phyloP scores from a whole-genome alignment of 768 basidiomycete species.

The Termitomyces sp. region DNA sequence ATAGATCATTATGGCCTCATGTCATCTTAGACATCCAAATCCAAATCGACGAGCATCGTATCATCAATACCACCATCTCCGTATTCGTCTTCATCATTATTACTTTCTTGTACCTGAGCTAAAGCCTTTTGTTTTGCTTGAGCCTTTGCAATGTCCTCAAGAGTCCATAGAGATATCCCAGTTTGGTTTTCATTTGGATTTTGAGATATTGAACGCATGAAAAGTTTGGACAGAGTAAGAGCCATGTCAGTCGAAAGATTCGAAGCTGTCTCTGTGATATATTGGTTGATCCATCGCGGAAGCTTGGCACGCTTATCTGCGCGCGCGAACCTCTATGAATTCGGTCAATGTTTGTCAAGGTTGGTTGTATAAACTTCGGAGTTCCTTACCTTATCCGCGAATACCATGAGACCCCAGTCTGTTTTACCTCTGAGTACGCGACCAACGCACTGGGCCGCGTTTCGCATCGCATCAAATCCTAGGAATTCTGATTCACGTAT shows the following conservation, averaged over 20 bases:
- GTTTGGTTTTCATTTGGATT: constrained; percentile 96
- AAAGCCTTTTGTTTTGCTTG: constrained; percentile 77
- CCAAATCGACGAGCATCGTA: constrained; percentile 52
- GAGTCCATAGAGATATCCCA: constrained; percentile 89
- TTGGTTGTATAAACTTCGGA: background rate
- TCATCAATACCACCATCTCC: constrained; percentile 66
- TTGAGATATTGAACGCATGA: constrained; percentile 98
- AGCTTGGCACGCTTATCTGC: constrained; percentile 93
- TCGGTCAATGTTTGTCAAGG: background rate
- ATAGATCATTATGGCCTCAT: background rate
- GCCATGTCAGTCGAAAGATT: constrained; percentile 99
- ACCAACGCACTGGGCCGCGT: constrained; percentile 98
- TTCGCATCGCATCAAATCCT: constrained; percentile 99
- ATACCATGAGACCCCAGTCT: constrained; percentile 99
- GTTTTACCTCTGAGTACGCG: constrained; percentile 97
- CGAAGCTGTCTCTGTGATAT: constrained; percentile 96
- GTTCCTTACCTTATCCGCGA: constrained; percentile 87
- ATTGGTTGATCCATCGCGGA: constrained; percentile 98
- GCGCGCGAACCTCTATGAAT: constrained; percentile 74
- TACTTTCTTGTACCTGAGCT: constrained; percentile 32
- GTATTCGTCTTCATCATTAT: constrained; percentile 55
- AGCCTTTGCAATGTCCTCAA: constrained; percentile 85
- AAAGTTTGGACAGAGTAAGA: constrained; percentile 86
- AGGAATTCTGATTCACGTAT: constrained; percentile 98
- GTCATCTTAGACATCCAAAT: constrained; percentile 33